phyloP scores from a whole-genome alignment of 129 eudicot species.

The Tagetes patula region DNA sequence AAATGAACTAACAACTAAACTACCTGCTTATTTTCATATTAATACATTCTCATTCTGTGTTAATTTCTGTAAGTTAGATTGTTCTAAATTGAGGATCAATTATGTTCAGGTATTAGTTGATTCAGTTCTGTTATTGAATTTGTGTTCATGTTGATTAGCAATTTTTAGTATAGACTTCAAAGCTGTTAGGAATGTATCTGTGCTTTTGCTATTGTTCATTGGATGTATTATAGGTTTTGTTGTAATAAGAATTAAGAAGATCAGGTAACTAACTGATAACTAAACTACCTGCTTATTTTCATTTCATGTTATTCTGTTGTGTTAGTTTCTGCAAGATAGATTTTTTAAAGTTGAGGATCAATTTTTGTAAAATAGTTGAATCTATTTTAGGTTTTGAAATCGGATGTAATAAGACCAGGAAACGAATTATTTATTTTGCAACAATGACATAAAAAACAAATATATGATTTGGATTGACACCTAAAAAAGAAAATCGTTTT shows the following conservation, averaged over 20 bases:
- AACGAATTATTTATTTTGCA: no score
- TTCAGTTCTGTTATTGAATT: background rate
- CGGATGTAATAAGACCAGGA: no score
- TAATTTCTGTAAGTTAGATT: no score
- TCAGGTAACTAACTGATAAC: background rate
- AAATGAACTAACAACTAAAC: no score
- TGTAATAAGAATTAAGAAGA: constrained; percentile 2
- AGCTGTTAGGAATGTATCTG: background rate
- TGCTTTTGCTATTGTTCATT: constrained; percentile 5
- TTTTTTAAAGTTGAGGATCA: background rate
- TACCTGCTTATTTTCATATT: no score
- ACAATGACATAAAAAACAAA: background rate
- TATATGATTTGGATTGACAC: background rate
- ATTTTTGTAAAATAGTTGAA: no score
- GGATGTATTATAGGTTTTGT: background rate
- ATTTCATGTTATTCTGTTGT: no score
- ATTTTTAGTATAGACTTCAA: background rate
- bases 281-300: background rate
- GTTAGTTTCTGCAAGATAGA: background rate
- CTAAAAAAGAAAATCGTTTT: background rate
- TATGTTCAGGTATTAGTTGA: constrained; percentile 70
- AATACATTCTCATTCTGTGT: no score
- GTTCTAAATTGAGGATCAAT: constrained; percentile 18
- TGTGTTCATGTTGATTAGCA: background rate
- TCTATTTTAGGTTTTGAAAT: no score